These are phyloP conservation scores for Podospora didyma DNA, from an alignment of 495 filamentous ascomycete genomes.

Conservation along the genomic window DNA sequence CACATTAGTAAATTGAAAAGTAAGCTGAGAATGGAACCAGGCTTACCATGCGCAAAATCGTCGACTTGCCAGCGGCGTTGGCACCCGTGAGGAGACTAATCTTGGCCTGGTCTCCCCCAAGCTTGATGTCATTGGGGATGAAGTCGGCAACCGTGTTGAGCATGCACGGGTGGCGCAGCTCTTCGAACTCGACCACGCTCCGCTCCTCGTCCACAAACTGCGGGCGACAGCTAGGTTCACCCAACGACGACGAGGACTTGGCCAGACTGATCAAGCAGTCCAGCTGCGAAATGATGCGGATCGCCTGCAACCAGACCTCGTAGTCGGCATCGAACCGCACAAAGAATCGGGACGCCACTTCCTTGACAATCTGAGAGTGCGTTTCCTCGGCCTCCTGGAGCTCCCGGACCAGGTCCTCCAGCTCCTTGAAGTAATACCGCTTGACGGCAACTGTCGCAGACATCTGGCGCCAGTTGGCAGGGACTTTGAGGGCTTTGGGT, in stretches of 20 bases:
- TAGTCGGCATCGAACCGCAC: slow-evolving; percentile 86
- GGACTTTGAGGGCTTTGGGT: slow-evolving; percentile 81
- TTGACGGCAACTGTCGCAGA: slow-evolving; percentile 87
- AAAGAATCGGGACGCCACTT: slow-evolving; percentile 79
- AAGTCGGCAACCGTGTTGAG: slow-evolving; percentile 84
- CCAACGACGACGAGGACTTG: slow-evolving; percentile 77
- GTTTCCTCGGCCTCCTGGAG: slow-evolving; percentile 93
- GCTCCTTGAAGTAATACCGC: slow-evolving; percentile 87
- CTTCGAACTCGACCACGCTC: slow-evolving; percentile 83
- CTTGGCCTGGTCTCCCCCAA: slow-evolving; percentile 76
- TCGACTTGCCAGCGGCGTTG: slow-evolving; percentile 98
- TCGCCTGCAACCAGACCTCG: slow-evolving; percentile 77
- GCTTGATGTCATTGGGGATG: slow-evolving; percentile 90
- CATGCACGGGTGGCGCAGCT: slow-evolving; percentile 94
- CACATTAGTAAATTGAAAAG: slow-evolving; percentile 16
- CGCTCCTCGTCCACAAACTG: slow-evolving; percentile 77
- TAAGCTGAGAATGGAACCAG: slow-evolving; percentile 2
- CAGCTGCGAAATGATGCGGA: slow-evolving; percentile 83
- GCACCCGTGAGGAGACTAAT: slow-evolving; percentile 93
- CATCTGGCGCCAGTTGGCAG: slow-evolving; percentile 91
- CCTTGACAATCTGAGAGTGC: slow-evolving; percentile 87
- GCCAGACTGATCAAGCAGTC: slow-evolving; percentile 93
- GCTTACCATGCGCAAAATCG: slow-evolving; percentile 90
- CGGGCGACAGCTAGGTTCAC: slow-evolving; percentile 84
- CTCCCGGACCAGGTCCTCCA: slow-evolving; percentile 74